Base-by-base conservation (phyloP, 163 green algal species). In the Scenedesmus sp. region DNA sequence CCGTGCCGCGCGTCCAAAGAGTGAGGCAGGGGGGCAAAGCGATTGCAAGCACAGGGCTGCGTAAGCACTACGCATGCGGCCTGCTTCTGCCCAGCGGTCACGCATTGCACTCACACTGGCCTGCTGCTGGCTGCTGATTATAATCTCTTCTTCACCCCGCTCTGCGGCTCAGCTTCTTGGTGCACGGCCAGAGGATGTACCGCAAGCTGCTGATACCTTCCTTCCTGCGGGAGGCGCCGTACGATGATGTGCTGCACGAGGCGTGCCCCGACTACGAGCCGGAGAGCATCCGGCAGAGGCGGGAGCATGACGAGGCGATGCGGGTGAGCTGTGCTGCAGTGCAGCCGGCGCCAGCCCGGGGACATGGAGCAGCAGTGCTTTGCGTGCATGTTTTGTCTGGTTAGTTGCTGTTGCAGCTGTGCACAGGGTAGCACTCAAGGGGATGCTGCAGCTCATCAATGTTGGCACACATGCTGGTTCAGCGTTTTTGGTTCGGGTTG, bases 201-300 rank as follows among this genome's bases (percentile, higher is more conserved):
- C 72, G 72, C 46, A 90, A 90, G 72, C 72, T 59, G 72, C 85
- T 90, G 49, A 76, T 65, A 3, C 3, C 49, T 13, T 51, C 44
- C 16, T 90, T 46, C 49, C 68, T 90, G 70, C 46, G 72, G 3
- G 70, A 90, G 4, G 53, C 49, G 30, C 85, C 85, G 2, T 49
- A 70, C 5, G 46, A 72, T 18, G 43, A 84, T n/a, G 33, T 53
- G 49, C 85, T 90, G 72, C 85, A 90, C 49, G 42, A 83, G 68
- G 85, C 42, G 12, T 89, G 85, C 68, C 85, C 68, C 20, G 40
- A 89, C 12, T 89, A 89, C n/a, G 13, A 53, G 26, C 72, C 85
- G 1, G 30, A 35, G 4, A 53, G 73, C 61, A 73, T 51, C 10
- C 9, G 46, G 12, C 3, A n/a, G 59, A 35, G 70, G 68, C 65